Evolutionary conservation across 129 eudicot species (phyloP), one percentile per base, ranked within the genome.

Genomic region (Mikania micrantha): DNA sequence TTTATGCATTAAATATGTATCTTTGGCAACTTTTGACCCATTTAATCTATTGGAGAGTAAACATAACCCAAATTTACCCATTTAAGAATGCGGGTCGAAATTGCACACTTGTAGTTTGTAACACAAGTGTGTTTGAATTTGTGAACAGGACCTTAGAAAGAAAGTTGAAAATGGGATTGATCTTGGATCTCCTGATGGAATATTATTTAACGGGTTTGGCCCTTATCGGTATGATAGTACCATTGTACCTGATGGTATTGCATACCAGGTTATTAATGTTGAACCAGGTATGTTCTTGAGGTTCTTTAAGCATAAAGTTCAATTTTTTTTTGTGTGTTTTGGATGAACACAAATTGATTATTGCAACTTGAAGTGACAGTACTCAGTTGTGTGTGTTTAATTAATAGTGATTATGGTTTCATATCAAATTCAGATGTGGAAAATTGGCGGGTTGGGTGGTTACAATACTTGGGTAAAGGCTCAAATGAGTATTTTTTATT

Each of bases 181-280:
- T 54, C 90, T 94, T 78, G 93, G 97, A 74, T 78, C 79, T 66
- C 99, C 99, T 49, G 96, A 94, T 73, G 97, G 99, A 13, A 69
- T 94, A 64, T 74, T 94, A 38, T 67, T 94, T 54, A 94, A 94
- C 54, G 97, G 99, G 65, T 62, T 87, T 24, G 99, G 99, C 66
- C 96, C 98, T 56, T 93, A 84, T 66, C 95, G 84, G 19, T 93
- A 82, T 77, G 92, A 86, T 75, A 74, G 71, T 24, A 32, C 82
- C 68, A 54, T 86, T 9, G 91, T 88, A 45, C 83, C 81, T 4
- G 87, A 72, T 56, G 90, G 94, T 62, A 82, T 82, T 53, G 25
- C 82, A 13, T 93, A 76, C 71, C 89, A 67, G 72, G 75, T 76
- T 49, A 78, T 93, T 62, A 88, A 84, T 75, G 98, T 86, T 49